Percentiles rank a stretch among this genome's conserved stretches.
Conservation (phyloP, 345 rosid species). For the Streptanthus diversifolius region DNA sequence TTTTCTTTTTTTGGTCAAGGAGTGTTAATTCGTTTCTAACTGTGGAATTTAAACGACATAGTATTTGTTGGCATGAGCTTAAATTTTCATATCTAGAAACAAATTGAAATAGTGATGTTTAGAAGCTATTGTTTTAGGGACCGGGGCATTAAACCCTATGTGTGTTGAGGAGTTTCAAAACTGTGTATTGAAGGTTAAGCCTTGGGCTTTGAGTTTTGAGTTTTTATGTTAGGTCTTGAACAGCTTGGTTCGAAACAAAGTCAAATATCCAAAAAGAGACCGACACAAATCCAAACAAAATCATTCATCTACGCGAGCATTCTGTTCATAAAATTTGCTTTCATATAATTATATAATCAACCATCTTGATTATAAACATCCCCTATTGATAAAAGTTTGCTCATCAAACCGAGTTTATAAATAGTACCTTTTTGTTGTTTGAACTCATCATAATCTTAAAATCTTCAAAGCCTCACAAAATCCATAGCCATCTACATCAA, state of each 20-base stretch:
- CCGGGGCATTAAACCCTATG: background rate
- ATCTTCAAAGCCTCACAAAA: conserved; percentile 1
- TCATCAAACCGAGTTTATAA: no score
- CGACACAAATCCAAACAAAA: background rate
- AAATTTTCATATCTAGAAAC: no score
- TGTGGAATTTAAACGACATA: no score
- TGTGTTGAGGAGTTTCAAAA: background rate
- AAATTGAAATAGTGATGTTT: background rate
- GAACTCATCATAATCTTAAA: background rate
- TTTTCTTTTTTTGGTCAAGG: no score
- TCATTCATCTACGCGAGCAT: no score
- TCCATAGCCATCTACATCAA: conserved; percentile 5
- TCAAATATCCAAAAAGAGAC: background rate
- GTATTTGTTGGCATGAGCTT: background rate
- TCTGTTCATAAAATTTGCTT: no score
- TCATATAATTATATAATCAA: no score
- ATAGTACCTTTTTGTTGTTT: no score
- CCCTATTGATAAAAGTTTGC: no score
- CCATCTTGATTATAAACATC: no score
- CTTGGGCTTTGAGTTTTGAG: background rate
- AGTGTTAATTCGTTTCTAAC: no score
- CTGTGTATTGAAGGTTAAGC: no score
- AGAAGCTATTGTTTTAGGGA: background rate
- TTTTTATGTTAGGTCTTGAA: background rate
- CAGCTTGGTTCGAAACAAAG: background rate